Percentiles rank a stretch among this genome's conserved stretches.
These are phyloP conservation scores for Epicoccum sorghinum DNA, from an alignment of 2,329 filamentous ascomycete genomes.

Conservation along the genomic window DNA sequence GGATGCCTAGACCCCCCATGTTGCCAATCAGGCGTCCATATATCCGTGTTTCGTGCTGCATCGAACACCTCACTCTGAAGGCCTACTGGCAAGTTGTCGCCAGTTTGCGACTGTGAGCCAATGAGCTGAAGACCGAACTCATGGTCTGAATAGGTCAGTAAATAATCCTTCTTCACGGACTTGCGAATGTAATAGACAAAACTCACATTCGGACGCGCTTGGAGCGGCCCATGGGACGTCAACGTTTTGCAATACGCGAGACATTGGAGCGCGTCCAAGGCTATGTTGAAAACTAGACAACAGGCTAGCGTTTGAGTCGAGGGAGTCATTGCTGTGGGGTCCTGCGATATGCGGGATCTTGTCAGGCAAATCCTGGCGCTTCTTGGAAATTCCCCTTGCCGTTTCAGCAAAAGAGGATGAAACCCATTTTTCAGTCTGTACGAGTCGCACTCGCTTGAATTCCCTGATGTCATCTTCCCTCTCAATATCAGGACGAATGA, in stretches of 20 bases:
- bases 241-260: conserved; percentile 34
- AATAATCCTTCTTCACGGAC: conserved; percentile 25
- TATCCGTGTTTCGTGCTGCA: conserved; percentile 41
- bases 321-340: too few species aligned
- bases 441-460: too few species aligned
- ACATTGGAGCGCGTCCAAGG: conserved; percentile 33
- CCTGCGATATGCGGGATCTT: too few species aligned
- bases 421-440: not conserved
- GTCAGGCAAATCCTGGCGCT: too few species aligned
- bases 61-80: conserved; percentile 31
- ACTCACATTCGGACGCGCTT: conserved; percentile 45
- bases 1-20: conserved; percentile 32
- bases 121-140: conserved; percentile 39
- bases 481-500: too few species aligned
- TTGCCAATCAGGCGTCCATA: conserved; percentile 31
- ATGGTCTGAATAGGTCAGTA: conserved; percentile 41
- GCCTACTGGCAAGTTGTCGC: conserved; percentile 20
- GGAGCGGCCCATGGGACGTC: conserved; percentile 35
- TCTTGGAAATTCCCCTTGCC: too few species aligned
- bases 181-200: conserved; percentile 22
- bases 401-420: too few species aligned
- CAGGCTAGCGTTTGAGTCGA: too few species aligned
- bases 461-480: too few species aligned
- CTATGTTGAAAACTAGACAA: too few species aligned
- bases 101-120: conserved; percentile 33